Evolutionary conservation across 208 protist species (phyloP), one percentile per base, ranked within the genome.

Genomic region (Trypanosoma vivax): DNA sequence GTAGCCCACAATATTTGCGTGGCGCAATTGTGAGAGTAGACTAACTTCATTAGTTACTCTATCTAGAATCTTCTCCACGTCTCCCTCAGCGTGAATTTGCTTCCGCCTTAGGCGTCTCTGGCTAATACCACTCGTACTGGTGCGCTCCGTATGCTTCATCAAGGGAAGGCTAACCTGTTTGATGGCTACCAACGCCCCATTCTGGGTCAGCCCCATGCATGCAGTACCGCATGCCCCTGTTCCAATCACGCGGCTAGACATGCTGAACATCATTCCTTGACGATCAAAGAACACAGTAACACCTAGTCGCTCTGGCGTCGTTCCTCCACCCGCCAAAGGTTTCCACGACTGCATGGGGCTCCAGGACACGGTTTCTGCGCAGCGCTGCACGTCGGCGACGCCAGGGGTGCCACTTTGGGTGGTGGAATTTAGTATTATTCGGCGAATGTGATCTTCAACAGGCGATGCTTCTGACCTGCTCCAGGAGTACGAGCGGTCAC

Each of bases 171-270:
- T 24, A 54, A 87, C 72, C 19, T 45, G 40, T 62, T 92, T 92
- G 23, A 89, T 72, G n/a, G 85, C 80, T 34, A 83, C 75, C 11
- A 92, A 62, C 10, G 63, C 55, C 7, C 81, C 85, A 9, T 51
- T 73, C 41, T 87, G 65, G 21, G 73, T 78, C 30, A 92, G 68
- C 25, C 69, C 75, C 21, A 92, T 55, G 34, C 60, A 87, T 25
- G 87, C 85, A 16, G 72, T 71, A 10, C 85, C 79, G 50, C 62
- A 61, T 18, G 59, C 65, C 13, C 71, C 73, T 34, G 63, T 49
- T 11, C 78, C 78, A 9, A 90, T 63, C 13, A 67, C 23, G 2
- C 45, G 61, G 27, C 50, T 38, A 11, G 73, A 81, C n/a, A 83
- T 56, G 19, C 76, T 72, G 60, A 76, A 83, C 35, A 35, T 48